Evolutionary conservation across 129 eudicot genomes (phyloP).

Genomic region (Lonicera japonica): DNA sequence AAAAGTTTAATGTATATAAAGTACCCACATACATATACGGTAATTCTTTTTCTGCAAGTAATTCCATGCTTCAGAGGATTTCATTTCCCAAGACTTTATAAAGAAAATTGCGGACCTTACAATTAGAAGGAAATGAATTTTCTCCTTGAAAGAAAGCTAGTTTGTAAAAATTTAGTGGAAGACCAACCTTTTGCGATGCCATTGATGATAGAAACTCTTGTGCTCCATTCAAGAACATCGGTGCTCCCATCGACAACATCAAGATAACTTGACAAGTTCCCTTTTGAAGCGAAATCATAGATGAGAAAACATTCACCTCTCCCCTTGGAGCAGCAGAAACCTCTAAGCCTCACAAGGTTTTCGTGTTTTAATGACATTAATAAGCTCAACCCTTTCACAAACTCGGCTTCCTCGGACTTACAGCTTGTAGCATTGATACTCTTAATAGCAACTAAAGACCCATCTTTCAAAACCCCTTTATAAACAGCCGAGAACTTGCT

Average conservation of each 20-base stretch:
- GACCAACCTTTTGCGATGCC: conserved; percentile 87
- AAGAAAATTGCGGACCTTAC: too few species aligned
- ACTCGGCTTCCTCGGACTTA: conserved; percentile 82
- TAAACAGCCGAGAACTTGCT: conserved; percentile 78
- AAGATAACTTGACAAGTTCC: conserved; percentile 54
- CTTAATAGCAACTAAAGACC: conserved; percentile 73
- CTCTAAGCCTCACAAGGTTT: conserved; percentile 58
- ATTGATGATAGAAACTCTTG: conserved; percentile 67
- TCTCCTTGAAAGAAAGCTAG: background rate
- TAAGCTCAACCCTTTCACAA: conserved; percentile 66
- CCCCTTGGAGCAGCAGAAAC: conserved; percentile 76
- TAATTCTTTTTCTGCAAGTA: too few species aligned
- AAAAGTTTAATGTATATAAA: background rate
- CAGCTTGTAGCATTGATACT: conserved; percentile 65
- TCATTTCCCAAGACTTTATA: too few species aligned
- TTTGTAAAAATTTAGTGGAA: background rate
- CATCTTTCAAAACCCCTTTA: conserved; percentile 68
- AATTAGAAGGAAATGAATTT: background rate
- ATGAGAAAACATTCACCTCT: conserved; percentile 80
- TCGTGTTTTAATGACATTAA: conserved; percentile 69
- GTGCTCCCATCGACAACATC: conserved; percentile 39
- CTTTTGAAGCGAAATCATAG: conserved; percentile 74
- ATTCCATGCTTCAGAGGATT: too few species aligned
- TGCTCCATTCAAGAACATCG: conserved; percentile 73
- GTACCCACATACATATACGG: background rate